A percentile compares a stretch with the other conserved stretches of the same genome.
Evolutionary conservation across 1,139 yeast genomes (phyloP).

Genomic region (Arxiozyma telluris): DNA sequence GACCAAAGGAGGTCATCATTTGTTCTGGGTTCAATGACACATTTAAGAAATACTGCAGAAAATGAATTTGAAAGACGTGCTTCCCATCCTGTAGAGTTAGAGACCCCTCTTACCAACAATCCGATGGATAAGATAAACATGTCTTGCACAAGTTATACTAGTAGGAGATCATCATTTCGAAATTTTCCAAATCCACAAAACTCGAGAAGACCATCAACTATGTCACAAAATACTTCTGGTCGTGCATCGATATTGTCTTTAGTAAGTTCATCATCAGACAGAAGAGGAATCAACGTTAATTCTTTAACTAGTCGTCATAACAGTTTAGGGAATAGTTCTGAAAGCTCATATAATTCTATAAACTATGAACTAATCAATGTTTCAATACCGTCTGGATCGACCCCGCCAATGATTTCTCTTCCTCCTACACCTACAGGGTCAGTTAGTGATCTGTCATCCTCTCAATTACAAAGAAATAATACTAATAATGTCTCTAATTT

Average conservation of each 20-base stretch:
- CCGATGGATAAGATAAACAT: neutral
- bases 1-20: constrained; percentile 20
- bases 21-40: neutral
- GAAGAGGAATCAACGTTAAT: constrained; percentile 6
- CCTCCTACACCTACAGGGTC: constrained; percentile 14
- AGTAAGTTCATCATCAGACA: constrained; percentile 28
- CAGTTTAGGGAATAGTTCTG: constrained; percentile 5
- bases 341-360: constrained; percentile 12
- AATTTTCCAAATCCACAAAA: constrained; percentile 12
- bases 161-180: constrained; percentile 8
- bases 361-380: constrained; percentile 22
- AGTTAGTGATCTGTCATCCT: neutral
- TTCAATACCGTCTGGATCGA: constrained; percentile 7
- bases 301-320: constrained; percentile 7
- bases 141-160: neutral
- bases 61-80: constrained; percentile 18
- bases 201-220: neutral
- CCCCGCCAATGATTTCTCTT: constrained; percentile 16
- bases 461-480: neutral
- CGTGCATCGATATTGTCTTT: constrained; percentile 31
- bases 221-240: constrained; percentile 18
- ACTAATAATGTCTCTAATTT: neutral
- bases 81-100: constrained; percentile 19
- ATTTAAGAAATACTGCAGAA: neutral
- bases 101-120: neutral